These are phyloP conservation scores for Crithidia bombi DNA, from an alignment of 208 protist genomes.

Conservation along the genomic window DNA sequence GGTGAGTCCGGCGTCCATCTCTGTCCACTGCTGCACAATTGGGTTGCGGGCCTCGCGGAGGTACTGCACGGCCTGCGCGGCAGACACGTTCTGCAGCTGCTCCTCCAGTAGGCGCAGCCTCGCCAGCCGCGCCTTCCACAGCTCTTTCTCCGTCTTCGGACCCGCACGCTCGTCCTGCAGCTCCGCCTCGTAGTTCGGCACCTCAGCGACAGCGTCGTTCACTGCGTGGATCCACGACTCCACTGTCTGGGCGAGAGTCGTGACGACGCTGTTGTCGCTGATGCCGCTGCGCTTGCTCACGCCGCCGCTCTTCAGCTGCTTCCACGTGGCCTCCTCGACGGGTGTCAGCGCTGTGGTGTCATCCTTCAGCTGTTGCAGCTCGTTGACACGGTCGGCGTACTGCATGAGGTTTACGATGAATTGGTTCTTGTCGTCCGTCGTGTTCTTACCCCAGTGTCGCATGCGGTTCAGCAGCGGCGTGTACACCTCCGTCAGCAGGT, in stretches of 20 bases:
- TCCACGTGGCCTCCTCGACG: constrained; percentile 76
- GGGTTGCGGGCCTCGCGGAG: constrained; percentile 85
- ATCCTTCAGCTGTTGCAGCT: constrained; percentile 90
- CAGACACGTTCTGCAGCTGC: constrained; percentile 81
- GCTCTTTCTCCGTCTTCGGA: constrained; percentile 94
- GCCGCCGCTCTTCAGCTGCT: constrained; percentile 75
- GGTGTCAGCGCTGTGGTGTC: constrained; percentile 58
- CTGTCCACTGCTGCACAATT: constrained; percentile 87
- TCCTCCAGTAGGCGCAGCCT: constrained; percentile 93
- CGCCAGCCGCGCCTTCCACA: constrained; percentile 94
- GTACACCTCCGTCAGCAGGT: constrained; percentile 92
- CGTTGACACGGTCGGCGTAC: constrained; percentile 89
- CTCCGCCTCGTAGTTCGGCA: constrained; percentile 91
- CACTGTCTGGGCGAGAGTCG: constrained; percentile 65
- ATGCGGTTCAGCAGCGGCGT: constrained; percentile 87
- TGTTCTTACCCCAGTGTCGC: constrained; percentile 89
- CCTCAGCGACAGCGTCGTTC: constrained; percentile 63
- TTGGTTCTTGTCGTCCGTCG: constrained; percentile 76
- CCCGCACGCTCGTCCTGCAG: constrained; percentile 90
- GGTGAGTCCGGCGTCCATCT: constrained; percentile 90
- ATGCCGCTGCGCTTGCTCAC: constrained; percentile 78
- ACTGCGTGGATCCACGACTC: constrained; percentile 84
- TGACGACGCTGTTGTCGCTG: constrained; percentile 76
- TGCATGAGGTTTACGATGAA: constrained; percentile 87
- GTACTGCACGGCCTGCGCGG: constrained; percentile 88